Conservation (phyloP, 164 flowering plant species). For the Macadamia tetraphylla region DNA sequence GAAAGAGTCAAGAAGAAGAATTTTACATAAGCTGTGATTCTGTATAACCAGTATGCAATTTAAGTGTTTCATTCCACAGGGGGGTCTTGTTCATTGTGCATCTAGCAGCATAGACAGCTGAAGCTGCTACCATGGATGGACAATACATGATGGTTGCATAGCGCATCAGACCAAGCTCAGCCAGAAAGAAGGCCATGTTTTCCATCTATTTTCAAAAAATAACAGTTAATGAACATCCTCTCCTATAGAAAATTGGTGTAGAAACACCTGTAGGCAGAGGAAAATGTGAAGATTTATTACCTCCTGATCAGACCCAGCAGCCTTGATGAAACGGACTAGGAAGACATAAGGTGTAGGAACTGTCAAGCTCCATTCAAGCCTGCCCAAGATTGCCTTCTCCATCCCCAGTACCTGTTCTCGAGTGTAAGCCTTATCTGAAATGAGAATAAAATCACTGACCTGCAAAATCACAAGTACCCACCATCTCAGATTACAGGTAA, state of each 20-base stretch:
- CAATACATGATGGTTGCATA: slow-evolving; percentile 44
- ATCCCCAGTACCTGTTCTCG: slow-evolving; percentile 54
- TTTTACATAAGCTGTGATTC: slow-evolving; percentile 52
- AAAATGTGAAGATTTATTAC: slow-evolving; percentile 8
- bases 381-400: slow-evolving; percentile 73
- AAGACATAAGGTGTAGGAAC: slow-evolving; percentile 86
- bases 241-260: not conserved
- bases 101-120: slow-evolving; percentile 84
- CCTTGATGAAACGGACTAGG: slow-evolving; percentile 82
- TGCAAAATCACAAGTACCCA: slow-evolving; percentile 19
- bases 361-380: slow-evolving; percentile 78
- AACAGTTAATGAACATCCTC: not conserved
- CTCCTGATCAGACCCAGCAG: slow-evolving; percentile 37
- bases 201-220: slow-evolving; percentile 38
- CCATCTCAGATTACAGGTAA: too few relatives aligned
- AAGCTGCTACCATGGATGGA: slow-evolving; percentile 87
- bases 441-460: slow-evolving; percentile 77
- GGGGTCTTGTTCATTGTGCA: slow-evolving; percentile 55
- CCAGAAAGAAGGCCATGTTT: slow-evolving; percentile 57
- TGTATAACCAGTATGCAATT: slow-evolving; percentile 64
- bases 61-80: slow-evolving; percentile 67
- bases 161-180: slow-evolving; percentile 78
- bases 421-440: slow-evolving; percentile 65
- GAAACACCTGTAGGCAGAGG: too few relatives aligned
- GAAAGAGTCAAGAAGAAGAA: not conserved